Percentiles rank a stretch among this genome's conserved stretches.
These are phyloP conservation scores for Aspergillus leporis DNA, from an alignment of 495 filamentous ascomycete genomes.

Conservation along the genomic window DNA sequence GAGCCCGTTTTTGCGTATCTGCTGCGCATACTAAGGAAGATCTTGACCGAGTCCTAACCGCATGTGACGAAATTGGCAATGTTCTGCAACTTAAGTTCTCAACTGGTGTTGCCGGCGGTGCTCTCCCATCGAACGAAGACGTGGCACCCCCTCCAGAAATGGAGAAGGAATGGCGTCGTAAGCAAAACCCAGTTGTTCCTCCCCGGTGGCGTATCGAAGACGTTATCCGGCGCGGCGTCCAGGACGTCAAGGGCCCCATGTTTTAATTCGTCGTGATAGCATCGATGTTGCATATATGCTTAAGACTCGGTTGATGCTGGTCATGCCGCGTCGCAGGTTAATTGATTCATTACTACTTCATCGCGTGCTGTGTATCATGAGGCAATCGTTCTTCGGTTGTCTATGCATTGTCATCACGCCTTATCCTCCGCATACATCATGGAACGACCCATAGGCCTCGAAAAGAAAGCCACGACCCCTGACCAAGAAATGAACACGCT, in stretches of 20 bases:
- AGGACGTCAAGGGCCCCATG: conserved; percentile 74
- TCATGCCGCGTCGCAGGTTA: conserved; percentile 34
- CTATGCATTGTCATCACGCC: conserved; percentile 7
- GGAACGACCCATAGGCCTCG: background rate
- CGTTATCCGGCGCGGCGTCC: conserved; percentile 73
- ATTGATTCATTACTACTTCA: conserved; percentile 17
- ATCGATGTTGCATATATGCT: conserved; percentile 13
- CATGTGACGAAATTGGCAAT: conserved; percentile 91
- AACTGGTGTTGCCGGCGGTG: conserved; percentile 87
- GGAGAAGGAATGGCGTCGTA: conserved; percentile 59
- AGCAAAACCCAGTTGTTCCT: conserved; percentile 51
- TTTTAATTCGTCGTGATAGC: conserved; percentile 24
- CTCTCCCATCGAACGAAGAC: conserved; percentile 68
- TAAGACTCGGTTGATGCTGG: conserved; percentile 42
- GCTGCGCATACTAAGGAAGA: conserved; percentile 98
- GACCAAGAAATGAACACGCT: conserved; percentile 36
- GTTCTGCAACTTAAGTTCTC: conserved; percentile 94
- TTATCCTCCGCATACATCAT: background rate
- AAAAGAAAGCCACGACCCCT: conserved; percentile 28
- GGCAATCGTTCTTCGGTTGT: conserved; percentile 5
- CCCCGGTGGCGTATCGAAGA: conserved; percentile 84
- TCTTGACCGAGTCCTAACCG: conserved; percentile 83
- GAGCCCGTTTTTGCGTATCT: conserved; percentile 93
- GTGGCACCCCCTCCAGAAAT: conserved; percentile 69
- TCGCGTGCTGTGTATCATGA: conserved; percentile 23